Evolutionary conservation across 2,329 filamentous ascomycete genomes (phyloP).

Genomic region (Sporothrix humicola): DNA sequence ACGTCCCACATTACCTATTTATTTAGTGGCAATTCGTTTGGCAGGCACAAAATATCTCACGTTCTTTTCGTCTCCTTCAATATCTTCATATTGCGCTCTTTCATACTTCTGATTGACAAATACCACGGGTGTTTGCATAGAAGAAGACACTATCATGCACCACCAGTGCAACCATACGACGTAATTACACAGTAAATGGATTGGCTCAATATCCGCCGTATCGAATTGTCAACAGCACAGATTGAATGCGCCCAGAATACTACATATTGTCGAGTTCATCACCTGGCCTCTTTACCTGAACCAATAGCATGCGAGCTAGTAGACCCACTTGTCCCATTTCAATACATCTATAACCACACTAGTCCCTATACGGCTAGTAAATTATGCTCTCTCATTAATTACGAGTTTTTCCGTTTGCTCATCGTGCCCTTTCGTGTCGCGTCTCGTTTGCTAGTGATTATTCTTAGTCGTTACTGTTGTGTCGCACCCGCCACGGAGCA

Average conservation of each 20-base stretch:
- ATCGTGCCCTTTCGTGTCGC: neutral
- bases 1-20: neutral
- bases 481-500: neutral
- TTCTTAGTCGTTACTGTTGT: neutral
- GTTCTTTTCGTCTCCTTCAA: too few species aligned
- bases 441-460: conserved; percentile 3
- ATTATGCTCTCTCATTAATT: neutral
- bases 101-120: neutral
- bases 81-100: neutral
- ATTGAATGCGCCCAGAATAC: too few species aligned
- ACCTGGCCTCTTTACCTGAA: neutral
- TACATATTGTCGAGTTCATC: neutral
- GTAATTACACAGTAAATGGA: too few species aligned
- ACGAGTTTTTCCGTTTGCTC: conserved; percentile 6
- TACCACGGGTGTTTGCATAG: too few species aligned
- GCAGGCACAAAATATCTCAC: neutral
- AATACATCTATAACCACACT: conserved; percentile 8
- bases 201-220: too few species aligned
- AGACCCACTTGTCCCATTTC: neutral
- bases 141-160: too few species aligned
- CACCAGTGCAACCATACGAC: too few species aligned
- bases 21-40: conserved; percentile 1
- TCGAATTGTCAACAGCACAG: too few species aligned
- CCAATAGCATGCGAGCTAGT: neutral
- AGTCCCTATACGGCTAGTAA: neutral